Evolutionary conservation across 2,329 filamentous ascomycete species (phyloP).

Genomic region (Talaromyces sp.): DNA sequence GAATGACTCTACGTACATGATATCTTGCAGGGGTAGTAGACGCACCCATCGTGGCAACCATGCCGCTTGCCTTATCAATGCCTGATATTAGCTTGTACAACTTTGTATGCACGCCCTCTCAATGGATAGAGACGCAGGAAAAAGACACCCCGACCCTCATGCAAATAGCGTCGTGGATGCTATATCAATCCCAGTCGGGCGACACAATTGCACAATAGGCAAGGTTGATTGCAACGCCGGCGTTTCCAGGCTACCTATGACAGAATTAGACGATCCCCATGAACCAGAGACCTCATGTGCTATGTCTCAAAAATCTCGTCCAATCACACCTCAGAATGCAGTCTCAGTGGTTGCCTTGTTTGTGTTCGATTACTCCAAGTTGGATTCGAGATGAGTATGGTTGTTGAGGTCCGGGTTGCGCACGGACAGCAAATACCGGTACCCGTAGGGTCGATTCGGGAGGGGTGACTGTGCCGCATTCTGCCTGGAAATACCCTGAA

Average conservation of each 20-base stretch:
- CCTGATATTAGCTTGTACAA: background rate
- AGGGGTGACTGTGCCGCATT: conserved; percentile 4
- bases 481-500: background rate
- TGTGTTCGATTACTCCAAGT: background rate
- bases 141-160: background rate
- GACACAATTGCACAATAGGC: background rate
- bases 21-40: conserved; percentile 1
- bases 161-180: background rate
- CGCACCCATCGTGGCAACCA: background rate
- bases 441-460: background rate
- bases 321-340: background rate
- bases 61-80: conserved; percentile 2
- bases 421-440: background rate
- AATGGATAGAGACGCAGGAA: background rate
- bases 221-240: background rate
- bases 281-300: background rate
- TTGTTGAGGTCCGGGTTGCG: background rate
- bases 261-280: background rate
- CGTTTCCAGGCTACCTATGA: background rate
- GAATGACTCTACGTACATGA: background rate
- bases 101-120: background rate
- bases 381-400: background rate
- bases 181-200: background rate
- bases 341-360: conserved; percentile 5
- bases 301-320: background rate